Evolutionary conservation across 345 rosid species (phyloP).

Genomic region (Eutrema japonicum): DNA sequence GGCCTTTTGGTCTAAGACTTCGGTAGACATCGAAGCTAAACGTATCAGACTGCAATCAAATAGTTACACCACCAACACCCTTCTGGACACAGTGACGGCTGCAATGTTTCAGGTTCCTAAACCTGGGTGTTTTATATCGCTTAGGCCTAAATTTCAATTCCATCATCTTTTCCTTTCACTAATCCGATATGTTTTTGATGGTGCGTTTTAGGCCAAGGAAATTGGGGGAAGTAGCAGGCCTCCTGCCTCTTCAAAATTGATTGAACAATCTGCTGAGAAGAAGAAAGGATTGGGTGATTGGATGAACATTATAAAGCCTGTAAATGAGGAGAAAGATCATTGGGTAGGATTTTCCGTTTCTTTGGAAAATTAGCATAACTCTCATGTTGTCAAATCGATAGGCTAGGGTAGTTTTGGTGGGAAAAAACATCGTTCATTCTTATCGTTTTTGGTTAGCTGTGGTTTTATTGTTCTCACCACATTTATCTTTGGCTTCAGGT

Average conservation of each 20-base stretch:
- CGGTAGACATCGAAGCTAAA: constrained; percentile 89
- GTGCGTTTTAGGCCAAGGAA: constrained; percentile 73
- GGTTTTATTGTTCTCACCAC: constrained; percentile 1
- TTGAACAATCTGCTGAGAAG: constrained; percentile 73
- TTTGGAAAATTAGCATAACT: not conserved
- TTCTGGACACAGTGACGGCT: constrained; percentile 92
- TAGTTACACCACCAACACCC: constrained; percentile 84
- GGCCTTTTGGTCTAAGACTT: constrained; percentile 97
- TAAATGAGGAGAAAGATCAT: constrained; percentile 95
- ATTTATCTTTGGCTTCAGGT: constrained; percentile 49
- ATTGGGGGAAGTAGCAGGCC: constrained; percentile 82
- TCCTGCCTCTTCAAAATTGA: constrained; percentile 53
- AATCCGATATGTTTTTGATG: not conserved
- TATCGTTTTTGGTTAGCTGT: constrained; percentile 13
- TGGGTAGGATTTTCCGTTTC: constrained; percentile 51
- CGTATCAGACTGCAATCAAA: constrained; percentile 95
- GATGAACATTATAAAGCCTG: constrained; percentile 91
- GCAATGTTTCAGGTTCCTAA: constrained; percentile 90
- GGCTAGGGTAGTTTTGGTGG: not conserved
- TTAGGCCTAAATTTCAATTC: not conserved
- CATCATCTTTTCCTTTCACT: not conserved
- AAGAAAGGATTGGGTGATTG: constrained; percentile 84
- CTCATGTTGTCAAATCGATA: not conserved
- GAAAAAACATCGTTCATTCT: not conserved
- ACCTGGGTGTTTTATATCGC: not conserved